Conservation (phyloP, 192 early-diverging fungal genomes). For the Coemansia sp. region DNA sequence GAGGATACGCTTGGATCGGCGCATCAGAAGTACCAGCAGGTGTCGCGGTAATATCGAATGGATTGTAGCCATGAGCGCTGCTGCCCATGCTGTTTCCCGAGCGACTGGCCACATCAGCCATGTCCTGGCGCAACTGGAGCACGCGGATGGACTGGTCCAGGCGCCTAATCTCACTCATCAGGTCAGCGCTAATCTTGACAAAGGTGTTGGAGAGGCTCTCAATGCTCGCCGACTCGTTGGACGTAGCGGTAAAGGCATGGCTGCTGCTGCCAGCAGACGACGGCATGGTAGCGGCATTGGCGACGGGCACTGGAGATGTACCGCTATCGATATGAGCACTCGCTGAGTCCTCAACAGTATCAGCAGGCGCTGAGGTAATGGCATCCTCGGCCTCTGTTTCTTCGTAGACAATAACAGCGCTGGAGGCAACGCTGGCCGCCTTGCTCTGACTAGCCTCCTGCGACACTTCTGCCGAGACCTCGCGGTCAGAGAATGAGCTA, state of each 20-base stretch:
- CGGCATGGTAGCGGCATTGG: not conserved
- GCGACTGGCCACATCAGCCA: slow-evolving; percentile 18
- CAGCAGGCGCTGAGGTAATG: not conserved
- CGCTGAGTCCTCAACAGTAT: not conserved
- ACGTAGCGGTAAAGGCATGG: slow-evolving; percentile 3
- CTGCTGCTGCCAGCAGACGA: not conserved
- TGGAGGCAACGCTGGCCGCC: slow-evolving; percentile 4
- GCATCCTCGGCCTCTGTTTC: not conserved
- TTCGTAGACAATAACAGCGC: not conserved
- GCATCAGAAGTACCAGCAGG: slow-evolving; percentile 14
- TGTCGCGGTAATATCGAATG: slow-evolving; percentile 23
- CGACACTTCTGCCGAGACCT: not conserved
- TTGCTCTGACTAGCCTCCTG: not conserved
- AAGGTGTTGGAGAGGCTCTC: slow-evolving; percentile 41
- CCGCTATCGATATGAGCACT: not conserved
- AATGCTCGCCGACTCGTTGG: slow-evolving; percentile 17
- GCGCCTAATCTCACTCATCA: slow-evolving; percentile 50
- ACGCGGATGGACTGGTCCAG: slow-evolving; percentile 45
- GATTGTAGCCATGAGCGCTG: slow-evolving; percentile 2
- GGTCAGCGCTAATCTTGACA: slow-evolving; percentile 47
- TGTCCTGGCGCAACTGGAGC: slow-evolving; percentile 42
- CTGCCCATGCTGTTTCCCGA: slow-evolving; percentile 9
- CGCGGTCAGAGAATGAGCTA: not conserved
- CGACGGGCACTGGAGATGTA: not conserved
- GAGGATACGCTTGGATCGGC: slow-evolving; percentile 30